Evolutionary conservation across 78 protist species (phyloP), one percentile per base, ranked within the genome.

Genomic region (Monosiga brevicollis): DNA sequence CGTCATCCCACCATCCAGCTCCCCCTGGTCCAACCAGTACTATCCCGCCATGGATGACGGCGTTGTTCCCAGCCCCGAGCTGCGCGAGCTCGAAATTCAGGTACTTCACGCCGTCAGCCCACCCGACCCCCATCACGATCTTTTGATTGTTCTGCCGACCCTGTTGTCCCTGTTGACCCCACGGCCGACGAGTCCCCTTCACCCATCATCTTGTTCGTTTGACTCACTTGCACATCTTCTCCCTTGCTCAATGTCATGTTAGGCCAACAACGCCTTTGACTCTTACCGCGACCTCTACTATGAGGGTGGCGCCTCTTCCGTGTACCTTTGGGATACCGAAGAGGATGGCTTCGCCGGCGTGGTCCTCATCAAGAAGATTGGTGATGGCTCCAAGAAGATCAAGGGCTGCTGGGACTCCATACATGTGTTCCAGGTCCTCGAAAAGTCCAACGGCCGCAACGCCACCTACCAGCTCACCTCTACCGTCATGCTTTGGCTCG

Each of bases 11-110:
- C n/a, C 76, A 1, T 38, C 26, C 86, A 94, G 98, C 72, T 94
- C 97, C 29, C 99, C 99, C 35, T 97, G 96, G 97, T 88, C 96
- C 42, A 97, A 97, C 87, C 70, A 89, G 84, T 97, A 95, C 83
- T 88, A 91, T 76, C 99, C 99, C 26, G 91, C 91, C 2, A 40
- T 93, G 3, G 78, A 25, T 11, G 98, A 92, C 70, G 97, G 98
- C 41, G 88, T 88, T 20, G 42, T 34, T 62, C 98, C 98, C 29
- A 76, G 96, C 24, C 84, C 78, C 39, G 73, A 89, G 40, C 90
- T 96, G 70, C 89, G 99, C 72, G 72, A 90, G 78, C 62, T 96
- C 42, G 98, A 95, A 78, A 71, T 90, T 42, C 81, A 84, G 84
- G n/a, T n/a, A n/a, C n/a, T n/a, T n/a, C n/a, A n/a, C n/a, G n/a